Evolutionary conservation across 352 stramenopile genomes (phyloP).

Genomic region (Globisporangium rhizosaccharum): DNA sequence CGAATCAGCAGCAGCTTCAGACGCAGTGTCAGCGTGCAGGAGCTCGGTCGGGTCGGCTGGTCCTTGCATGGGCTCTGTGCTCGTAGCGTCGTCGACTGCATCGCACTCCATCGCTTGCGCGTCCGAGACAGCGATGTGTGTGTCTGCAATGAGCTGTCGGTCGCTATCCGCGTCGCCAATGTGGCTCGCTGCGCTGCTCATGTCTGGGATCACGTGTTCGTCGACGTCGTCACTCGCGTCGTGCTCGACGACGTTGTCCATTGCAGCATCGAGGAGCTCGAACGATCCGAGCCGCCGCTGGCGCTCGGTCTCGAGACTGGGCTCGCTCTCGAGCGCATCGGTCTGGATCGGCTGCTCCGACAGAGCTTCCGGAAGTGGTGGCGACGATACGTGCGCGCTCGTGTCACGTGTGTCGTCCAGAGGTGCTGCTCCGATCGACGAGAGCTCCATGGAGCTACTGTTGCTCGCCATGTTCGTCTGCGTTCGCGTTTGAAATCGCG

Average conservation of each 20-base stretch:
- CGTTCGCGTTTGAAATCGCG: not conserved
- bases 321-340: not conserved
- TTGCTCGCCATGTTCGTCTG: too few relatives aligned
- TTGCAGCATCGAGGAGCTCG: slow-evolving; percentile 14
- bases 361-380: not conserved
- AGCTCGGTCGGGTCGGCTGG: too few relatives aligned
- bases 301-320: not conserved
- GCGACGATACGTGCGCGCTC: too few relatives aligned
- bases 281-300: slow-evolving; percentile 13
- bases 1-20: too few relatives aligned
- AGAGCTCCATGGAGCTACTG: too few relatives aligned
- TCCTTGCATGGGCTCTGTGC: too few relatives aligned
- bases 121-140: not conserved
- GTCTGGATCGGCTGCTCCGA: not conserved
- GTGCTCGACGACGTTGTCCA: slow-evolving; percentile 13
- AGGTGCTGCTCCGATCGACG: too few relatives aligned
- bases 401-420: too few relatives aligned
- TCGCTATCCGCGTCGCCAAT: not conserved
- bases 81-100: too few relatives aligned
- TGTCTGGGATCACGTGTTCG: not conserved
- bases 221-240: slow-evolving; percentile 9
- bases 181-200: not conserved
- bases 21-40: too few relatives aligned
- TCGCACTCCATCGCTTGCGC: too few relatives aligned
- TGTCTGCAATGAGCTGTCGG: not conserved